Conservation (phyloP, 2,329 filamentous ascomycete species). For the Botryosphaeria dothidea region DNA sequence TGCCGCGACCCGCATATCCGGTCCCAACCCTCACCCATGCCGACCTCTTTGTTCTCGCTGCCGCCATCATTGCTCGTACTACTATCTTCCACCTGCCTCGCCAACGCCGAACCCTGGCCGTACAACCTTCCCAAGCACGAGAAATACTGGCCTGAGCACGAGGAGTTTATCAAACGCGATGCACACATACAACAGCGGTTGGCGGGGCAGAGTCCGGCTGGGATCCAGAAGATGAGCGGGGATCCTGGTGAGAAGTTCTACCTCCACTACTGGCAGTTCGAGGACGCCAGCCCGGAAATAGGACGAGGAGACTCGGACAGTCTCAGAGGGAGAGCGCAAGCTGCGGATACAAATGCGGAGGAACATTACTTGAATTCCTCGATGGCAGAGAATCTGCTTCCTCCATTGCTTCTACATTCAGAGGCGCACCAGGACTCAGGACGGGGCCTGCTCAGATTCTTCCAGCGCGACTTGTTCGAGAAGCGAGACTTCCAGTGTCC, state of each 20-base stretch:
- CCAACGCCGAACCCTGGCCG: constrained; percentile 38
- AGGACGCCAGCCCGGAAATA: constrained; percentile 24
- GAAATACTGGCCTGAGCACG: constrained; percentile 52
- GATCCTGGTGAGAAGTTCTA: constrained; percentile 75
- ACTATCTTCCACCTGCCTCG: not conserved
- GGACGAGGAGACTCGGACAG: constrained; percentile 22
- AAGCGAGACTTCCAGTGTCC: constrained; percentile 68
- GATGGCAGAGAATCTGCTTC: constrained; percentile 43
- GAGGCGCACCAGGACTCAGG: constrained; percentile 43
- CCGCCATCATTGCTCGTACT: constrained; percentile 9
- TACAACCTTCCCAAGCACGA: constrained; percentile 47
- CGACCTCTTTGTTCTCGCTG: constrained; percentile 5
- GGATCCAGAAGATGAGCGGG: constrained; percentile 70
- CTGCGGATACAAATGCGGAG: constrained; percentile 37
- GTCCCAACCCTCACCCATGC: constrained; percentile 5
- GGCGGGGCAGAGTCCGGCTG: constrained; percentile 53
- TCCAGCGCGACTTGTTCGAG: constrained; percentile 40
- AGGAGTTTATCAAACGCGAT: constrained; percentile 43
- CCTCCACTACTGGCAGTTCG: constrained; percentile 62
- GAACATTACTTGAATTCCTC: constrained; percentile 33
- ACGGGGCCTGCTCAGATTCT: constrained; percentile 22
- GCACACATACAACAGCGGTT: constrained; percentile 42
- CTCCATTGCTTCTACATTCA: constrained; percentile 48
- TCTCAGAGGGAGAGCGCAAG: constrained; percentile 28
- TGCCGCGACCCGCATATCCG: not conserved